phyloP scores from a whole-genome alignment of 2,329 filamentous ascomycete species.

The Colletotrichum sp. region DNA sequence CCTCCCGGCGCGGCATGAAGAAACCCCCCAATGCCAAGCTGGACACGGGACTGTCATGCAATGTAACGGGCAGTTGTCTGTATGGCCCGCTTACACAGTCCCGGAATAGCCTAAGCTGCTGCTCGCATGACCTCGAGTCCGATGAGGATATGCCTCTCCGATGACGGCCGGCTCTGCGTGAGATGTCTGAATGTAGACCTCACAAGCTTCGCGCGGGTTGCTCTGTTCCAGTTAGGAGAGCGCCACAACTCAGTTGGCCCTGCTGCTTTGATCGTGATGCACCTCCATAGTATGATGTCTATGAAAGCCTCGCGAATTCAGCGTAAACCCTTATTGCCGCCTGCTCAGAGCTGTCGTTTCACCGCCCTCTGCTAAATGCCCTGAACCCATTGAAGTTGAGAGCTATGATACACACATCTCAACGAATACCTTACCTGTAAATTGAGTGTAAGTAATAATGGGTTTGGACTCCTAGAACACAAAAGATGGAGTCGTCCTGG shows the following conservation, averaged over 20 bases:
- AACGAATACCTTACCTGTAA: not conserved
- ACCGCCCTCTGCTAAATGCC: not conserved
- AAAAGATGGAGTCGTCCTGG: not conserved
- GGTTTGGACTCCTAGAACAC: not conserved
- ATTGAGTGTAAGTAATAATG: not conserved
- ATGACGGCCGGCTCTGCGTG: not conserved
- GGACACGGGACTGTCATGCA: not conserved
- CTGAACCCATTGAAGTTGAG: not conserved
- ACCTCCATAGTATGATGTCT: not conserved
- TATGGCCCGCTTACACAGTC: not conserved
- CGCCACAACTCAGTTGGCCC: not conserved
- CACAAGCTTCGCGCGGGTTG: not conserved
- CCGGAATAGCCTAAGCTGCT: not conserved
- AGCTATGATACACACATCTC: not conserved
- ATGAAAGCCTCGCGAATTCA: not conserved
- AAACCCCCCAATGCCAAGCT: not conserved
- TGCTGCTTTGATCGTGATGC: not conserved
- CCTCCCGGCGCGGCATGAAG: not conserved
- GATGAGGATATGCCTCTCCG: not conserved
- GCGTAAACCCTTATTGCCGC: no score
- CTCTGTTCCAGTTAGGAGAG: not conserved
- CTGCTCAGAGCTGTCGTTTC: not conserved
- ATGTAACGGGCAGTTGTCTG: not conserved
- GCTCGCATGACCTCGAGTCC: not conserved
- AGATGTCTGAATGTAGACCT: not conserved